Base-by-base conservation (phyloP, 176 grass and related monocot genomes). In the Dactylis glomerata region DNA sequence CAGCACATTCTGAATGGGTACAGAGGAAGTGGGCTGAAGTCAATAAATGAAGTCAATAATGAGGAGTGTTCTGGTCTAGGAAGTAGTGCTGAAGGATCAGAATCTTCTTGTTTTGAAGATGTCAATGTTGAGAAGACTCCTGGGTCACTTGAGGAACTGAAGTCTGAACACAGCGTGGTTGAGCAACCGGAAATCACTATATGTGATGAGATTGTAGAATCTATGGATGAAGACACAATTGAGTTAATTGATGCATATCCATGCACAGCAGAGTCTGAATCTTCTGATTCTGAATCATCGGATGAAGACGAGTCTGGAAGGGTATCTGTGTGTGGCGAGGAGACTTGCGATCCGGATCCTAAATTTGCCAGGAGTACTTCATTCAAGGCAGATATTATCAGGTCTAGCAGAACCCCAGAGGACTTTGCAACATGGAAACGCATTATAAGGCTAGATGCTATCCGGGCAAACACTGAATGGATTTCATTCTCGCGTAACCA, bases 391-490 rank as follows among this genome's bases (percentile, higher is more conserved):
- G 89, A 91, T 66, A 87, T 90, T 81, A 88, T 83, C 5, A 93
- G 47, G 76, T 88, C 80, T 75, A 91, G 73, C 45, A 86, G 77
- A 79, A 95, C 89, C 62, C 64, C 85, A 0, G 96, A 98, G 78
- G 89, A 98, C 83, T 93, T 95, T 4, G 34, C 85, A 19, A 93
- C 89, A 40, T 98, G 96, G 96, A 92, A 98, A 51, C 92, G 96
- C 33, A 98, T 98, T 44, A 98, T 98, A 71, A 94, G 96, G 83
- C 67, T 98, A 64, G 96, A 98, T 85, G 92, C 96, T 34, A 83
- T 95, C 61, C 87, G 96, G 28, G 88, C 93, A 46, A 91, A 91
- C 52, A 49, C 87, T 14, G 96, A 97, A 81, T 97, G 95, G 95
- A 85, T 95, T 79, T 54, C 89, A 20, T 89, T 91, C 87, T 93